Conservation (phyloP, 129 eudicot species). For the Arctium minus region DNA sequence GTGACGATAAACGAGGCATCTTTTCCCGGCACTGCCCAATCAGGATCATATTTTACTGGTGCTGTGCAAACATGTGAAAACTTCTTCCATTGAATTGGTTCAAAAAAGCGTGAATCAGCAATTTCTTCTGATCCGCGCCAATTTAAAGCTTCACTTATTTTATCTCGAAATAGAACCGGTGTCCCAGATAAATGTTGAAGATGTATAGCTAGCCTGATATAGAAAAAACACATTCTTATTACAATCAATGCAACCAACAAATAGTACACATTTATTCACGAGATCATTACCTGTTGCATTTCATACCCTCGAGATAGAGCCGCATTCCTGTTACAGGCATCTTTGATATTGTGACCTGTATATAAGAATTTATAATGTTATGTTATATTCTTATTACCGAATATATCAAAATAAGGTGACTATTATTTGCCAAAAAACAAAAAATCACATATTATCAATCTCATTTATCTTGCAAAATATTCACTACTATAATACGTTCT, state of each 20-base stretch:
- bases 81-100: slow-evolving; percentile 74
- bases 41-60: slow-evolving; percentile 63
- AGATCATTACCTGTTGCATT: slow-evolving; percentile 56
- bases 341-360: slow-evolving; percentile 58
- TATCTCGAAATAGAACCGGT: slow-evolving; percentile 56
- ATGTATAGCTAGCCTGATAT: slow-evolving; percentile 74
- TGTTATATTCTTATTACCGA: neutral
- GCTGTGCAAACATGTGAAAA: slow-evolving; percentile 72
- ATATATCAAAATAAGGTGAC: neutral
- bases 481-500: neutral
- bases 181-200: slow-evolving; percentile 70
- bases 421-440: neutral
- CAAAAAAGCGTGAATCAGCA: slow-evolving; percentile 41
- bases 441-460: neutral
- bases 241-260: neutral
- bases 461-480: neutral
- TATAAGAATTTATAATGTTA: neutral
- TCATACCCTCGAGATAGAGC: slow-evolving; percentile 82
- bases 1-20: slow-evolving; percentile 67
- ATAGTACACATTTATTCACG: neutral
- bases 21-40: slow-evolving; percentile 31
- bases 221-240: neutral
- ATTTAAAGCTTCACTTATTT: slow-evolving; percentile 26
- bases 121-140: slow-evolving; percentile 81
- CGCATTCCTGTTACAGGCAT: slow-evolving; percentile 88